Conservation (phyloP, 129 eudicot genomes). For the Arctium minus region DNA sequence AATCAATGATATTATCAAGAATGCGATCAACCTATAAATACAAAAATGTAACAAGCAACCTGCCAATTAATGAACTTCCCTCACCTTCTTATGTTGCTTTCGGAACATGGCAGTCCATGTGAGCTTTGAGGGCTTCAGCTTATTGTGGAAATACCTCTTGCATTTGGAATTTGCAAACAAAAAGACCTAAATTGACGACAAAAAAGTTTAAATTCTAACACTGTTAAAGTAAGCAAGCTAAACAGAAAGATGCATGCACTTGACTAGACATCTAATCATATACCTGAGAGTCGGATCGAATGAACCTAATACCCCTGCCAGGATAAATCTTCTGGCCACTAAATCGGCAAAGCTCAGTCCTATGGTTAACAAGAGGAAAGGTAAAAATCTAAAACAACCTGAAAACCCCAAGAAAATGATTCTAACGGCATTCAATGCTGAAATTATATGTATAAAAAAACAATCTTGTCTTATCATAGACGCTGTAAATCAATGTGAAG, state of each 20-base stretch:
- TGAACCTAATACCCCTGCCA: conserved; percentile 33
- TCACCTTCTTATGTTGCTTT: conserved; percentile 65
- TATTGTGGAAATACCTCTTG: conserved; percentile 59
- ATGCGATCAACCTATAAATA: neutral
- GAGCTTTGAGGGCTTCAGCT: conserved; percentile 56
- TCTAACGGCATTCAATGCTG: neutral
- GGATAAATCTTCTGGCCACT: conserved; percentile 34
- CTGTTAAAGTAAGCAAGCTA: neutral
- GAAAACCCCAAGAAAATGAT: neutral
- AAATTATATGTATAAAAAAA: neutral
- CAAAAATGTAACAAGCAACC: neutral
- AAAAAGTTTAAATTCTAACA: neutral
- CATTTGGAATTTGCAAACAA: conserved; percentile 56
- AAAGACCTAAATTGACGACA: conserved; percentile 36
- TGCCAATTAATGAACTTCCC: neutral
- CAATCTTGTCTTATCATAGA: neutral
- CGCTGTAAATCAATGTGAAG: neutral
- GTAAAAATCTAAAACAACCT: neutral
- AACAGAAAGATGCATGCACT: neutral
- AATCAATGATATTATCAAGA: neutral
- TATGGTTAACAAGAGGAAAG: neutral
- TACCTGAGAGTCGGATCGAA: conserved; percentile 36
- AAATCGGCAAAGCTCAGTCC: conserved; percentile 33
- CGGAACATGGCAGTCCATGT: conserved; percentile 64
- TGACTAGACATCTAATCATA: neutral